Conservation (phyloP, 148 eudicot genomes). For the Silene uniflora region DNA sequence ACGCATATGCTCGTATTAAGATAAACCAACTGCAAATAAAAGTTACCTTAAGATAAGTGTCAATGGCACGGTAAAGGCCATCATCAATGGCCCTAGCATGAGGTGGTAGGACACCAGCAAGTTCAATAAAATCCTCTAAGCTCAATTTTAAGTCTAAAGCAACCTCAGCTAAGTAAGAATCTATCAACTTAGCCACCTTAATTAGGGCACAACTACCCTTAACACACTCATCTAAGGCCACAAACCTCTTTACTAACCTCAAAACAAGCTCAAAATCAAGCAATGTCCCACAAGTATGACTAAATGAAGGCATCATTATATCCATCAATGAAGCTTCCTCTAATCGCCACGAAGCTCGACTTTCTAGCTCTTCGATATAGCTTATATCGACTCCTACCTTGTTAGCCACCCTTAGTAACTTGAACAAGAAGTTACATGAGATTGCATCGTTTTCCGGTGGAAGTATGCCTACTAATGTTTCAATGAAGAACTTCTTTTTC, state of each 20-base stretch:
- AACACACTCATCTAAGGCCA: constrained; percentile 44
- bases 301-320: constrained; percentile 75
- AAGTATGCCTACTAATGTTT: constrained; percentile 59
- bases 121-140: constrained; percentile 49
- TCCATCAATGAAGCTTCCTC: constrained; percentile 67
- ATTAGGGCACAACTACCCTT: constrained; percentile 46
- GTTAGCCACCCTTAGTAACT: constrained; percentile 51
- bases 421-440: constrained; percentile 71
- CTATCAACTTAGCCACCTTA: constrained; percentile 75
- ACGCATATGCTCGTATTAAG: no score
- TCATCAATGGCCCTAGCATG: constrained; percentile 71
- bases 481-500: constrained; percentile 64
- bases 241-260: constrained; percentile 53
- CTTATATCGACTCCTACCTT: constrained; percentile 46
- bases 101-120: constrained; percentile 63
- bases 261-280: constrained; percentile 59
- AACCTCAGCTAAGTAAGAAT: constrained; percentile 67
- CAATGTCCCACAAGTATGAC: constrained; percentile 62
- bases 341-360: constrained; percentile 54
- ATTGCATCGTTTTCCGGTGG: constrained; percentile 63
- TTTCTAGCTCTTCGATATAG: constrained; percentile 51
- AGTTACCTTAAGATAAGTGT: constrained; percentile 73
- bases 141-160: constrained; percentile 58
- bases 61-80: constrained; percentile 78
- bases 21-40: no score